A percentile compares a stretch with the other conserved stretches of the same genome.
Evolutionary conservation across 257 asterid species (phyloP).

Genomic region (Fraxinus anomala): DNA sequence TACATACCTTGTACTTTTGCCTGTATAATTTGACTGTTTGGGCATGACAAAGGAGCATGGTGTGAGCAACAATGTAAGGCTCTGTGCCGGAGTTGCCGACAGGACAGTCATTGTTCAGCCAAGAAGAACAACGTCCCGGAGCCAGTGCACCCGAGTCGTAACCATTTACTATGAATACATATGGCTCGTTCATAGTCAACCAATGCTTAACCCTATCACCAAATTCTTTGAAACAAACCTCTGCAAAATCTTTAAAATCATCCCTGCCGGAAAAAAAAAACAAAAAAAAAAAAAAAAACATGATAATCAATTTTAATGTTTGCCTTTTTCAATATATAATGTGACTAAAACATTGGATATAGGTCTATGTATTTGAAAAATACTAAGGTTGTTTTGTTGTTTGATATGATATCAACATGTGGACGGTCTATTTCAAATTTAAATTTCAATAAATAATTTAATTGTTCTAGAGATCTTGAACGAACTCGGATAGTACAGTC

Average conservation of each 20-base stretch:
- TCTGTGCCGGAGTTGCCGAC: conserved; percentile 56
- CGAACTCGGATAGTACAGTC: too few relatives aligned
- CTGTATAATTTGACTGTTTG: conserved; percentile 42
- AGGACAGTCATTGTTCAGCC: conserved; percentile 38
- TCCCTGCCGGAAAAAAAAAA: conserved; percentile 31
- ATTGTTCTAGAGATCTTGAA: too few relatives aligned
- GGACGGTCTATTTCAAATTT: too few relatives aligned
- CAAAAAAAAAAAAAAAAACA: too few relatives aligned
- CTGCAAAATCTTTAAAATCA: conserved; percentile 51
- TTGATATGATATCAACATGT: too few relatives aligned
- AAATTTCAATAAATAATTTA: too few relatives aligned
- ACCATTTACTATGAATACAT: conserved; percentile 28
- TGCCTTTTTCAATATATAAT: too few relatives aligned
- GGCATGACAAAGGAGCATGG: conserved; percentile 56
- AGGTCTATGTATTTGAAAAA: too few relatives aligned
- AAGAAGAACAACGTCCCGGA: conserved; percentile 57
- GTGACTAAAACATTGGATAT: too few relatives aligned
- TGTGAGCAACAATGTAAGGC: conserved; percentile 63
- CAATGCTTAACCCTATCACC: conserved; percentile 65
- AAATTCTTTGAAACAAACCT: conserved; percentile 54
- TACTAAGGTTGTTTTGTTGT: too few relatives aligned
- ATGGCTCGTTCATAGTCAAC: conserved; percentile 64
- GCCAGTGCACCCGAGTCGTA: conserved; percentile 50
- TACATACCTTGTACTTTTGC: conserved; percentile 45
- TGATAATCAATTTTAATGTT: not conserved